Conservation (phyloP, 805 yeast species). For the Metschnikowia baotianmanensis region DNA sequence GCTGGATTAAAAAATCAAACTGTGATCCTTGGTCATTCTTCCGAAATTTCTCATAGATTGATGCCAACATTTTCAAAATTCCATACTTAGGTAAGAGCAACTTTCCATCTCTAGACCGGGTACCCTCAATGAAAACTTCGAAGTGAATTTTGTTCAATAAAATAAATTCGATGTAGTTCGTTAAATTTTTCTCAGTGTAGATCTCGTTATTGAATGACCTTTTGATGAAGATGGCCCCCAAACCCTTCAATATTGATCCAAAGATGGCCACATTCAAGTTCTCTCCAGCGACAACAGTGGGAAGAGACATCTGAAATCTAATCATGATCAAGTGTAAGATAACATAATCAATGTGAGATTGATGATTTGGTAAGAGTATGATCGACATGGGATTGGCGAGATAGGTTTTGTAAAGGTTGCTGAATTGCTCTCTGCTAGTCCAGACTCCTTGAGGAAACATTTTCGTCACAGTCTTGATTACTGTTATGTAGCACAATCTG, state of each 20-base stretch:
- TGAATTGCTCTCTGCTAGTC: conserved; percentile 32
- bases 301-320: conserved; percentile 52
- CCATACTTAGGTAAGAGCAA: conserved; percentile 61
- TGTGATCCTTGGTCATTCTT: conserved; percentile 16
- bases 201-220: conserved; percentile 44
- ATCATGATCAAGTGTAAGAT: conserved; percentile 53
- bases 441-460: conserved; percentile 46
- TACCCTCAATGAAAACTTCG: conserved; percentile 66
- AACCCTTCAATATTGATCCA: conserved; percentile 46
- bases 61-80: conserved; percentile 50
- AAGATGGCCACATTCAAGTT: conserved; percentile 58
- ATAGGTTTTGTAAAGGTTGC: conserved; percentile 29
- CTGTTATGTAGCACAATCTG: conserved; percentile 38
- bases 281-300: conserved; percentile 64
- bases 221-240: conserved; percentile 59
- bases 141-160: conserved; percentile 48
- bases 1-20: conserved; percentile 44
- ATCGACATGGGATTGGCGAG: conserved; percentile 42
- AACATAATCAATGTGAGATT: conserved; percentile 61
- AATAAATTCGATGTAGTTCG: conserved; percentile 47
- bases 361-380: conserved; percentile 58
- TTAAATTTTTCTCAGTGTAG: conserved; percentile 47
- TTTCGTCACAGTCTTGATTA: conserved; percentile 29
- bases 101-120: conserved; percentile 65
- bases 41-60: conserved; percentile 43